phyloP scores from a whole-genome alignment of 202 grass and related monocot species.

The Musa balbisiana region DNA sequence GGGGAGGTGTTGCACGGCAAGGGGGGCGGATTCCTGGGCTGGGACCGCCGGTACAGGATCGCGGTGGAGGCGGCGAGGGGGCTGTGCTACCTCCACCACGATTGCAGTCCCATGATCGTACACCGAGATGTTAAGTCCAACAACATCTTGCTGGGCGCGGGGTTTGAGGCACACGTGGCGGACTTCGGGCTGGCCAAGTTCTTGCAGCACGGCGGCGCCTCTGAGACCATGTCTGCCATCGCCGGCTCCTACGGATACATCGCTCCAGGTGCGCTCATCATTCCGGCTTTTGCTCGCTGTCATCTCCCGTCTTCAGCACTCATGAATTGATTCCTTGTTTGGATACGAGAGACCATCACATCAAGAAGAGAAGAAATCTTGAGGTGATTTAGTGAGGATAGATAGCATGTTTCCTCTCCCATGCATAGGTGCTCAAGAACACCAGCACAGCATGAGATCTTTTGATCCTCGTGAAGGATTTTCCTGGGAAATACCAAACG shows the following conservation, averaged over 20 bases:
- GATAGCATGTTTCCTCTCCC: no score
- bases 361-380: no score
- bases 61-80: constrained; percentile 77
- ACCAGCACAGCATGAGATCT: no score
- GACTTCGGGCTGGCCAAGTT: constrained; percentile 99
- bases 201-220: constrained; percentile 39
- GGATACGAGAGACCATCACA: no score
- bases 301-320: background rate
- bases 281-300: background rate
- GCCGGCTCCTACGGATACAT: constrained; percentile 98
- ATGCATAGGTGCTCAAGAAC: no score
- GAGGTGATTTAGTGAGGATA: no score
- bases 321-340: no score
- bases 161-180: constrained; percentile 76
- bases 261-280: constrained; percentile 51
- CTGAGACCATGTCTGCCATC: constrained; percentile 95
- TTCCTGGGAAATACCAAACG: no score
- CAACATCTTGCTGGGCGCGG: constrained; percentile 69
- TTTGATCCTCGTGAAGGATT: no score
- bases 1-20: constrained; percentile 75
- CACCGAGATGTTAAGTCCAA: constrained; percentile 97
- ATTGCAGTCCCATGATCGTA: constrained; percentile 76
- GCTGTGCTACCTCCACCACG: constrained; percentile 94
- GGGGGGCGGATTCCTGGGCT: constrained; percentile 46
- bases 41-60: constrained; percentile 70